Evolutionary conservation across 345 rosid genomes (phyloP), one percentile per base, ranked within the genome.

Genomic region (Linum trigynum): DNA sequence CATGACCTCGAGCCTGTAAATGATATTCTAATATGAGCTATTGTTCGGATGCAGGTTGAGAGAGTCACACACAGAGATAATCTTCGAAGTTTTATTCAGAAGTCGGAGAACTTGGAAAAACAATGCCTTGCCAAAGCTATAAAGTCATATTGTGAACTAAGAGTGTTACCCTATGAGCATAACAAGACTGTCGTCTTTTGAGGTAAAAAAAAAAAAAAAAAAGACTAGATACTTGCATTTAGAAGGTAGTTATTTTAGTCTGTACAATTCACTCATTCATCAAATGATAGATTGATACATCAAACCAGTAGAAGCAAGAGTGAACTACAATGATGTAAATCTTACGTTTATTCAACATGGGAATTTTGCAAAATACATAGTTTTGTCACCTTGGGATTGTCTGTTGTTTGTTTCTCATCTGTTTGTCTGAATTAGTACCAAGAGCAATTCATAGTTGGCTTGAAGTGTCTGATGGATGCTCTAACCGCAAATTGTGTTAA

Each of bases 81-180:
- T 66, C 70, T 90, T 77, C 79, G 67, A 57, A 86, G 91, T 75
- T 90, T 90, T 70, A 84, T 87, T 57, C 91, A 78, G 65, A 94
- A 90, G 85, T 94, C 99, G 8, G 95, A 88, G 70, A 89, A 79
- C 72, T 89, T 94, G 1, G 99, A 94, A 85, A 94, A 81, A 75
- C 92, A 81, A 69, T 94, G 99, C 74, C 96, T 94, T 66, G 69
- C 78, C 10, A 85, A 79, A 77, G 99, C 95, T 40, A 72, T 88
- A 66, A 83, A 82, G 68, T 90, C 90, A 4, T 87, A 94, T 74
- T 90, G 92, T 23, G 97, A 94, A 74, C 76, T 94, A 63, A 85
- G 99, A 40, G 92, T 90, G 10, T 78, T 94, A 48, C 92, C 90
- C 71, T 88, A 76, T 1, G 88, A 79, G 61, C 73, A 77, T 60